These are phyloP conservation scores for Fagus sylvatica DNA, from an alignment of 306 rosid genomes.

Conservation along the genomic window DNA sequence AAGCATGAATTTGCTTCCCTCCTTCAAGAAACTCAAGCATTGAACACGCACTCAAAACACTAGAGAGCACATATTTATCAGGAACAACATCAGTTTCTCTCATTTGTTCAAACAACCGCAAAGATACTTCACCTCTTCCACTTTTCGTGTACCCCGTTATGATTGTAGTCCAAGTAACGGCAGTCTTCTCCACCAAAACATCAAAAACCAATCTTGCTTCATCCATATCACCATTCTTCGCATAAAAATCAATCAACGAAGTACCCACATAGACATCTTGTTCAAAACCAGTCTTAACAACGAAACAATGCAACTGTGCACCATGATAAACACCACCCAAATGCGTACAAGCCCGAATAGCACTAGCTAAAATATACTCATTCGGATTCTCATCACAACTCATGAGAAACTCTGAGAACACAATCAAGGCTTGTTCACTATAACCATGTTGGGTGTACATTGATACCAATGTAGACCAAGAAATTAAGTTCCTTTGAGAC, in stretches of 20 bases:
- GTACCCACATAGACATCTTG: constrained; percentile 83
- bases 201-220: constrained; percentile 71
- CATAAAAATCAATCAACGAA: constrained; percentile 71
- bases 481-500: constrained; percentile 61
- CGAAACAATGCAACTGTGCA: constrained; percentile 59
- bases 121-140: constrained; percentile 68
- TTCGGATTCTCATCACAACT: constrained; percentile 49
- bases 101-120: constrained; percentile 64
- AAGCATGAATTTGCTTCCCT: constrained; percentile 84
- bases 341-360: constrained; percentile 62
- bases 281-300: constrained; percentile 59
- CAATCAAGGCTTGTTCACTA: constrained; percentile 47
- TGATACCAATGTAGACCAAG: constrained; percentile 86
- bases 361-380: constrained; percentile 77
- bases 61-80: constrained; percentile 73
- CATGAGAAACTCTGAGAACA: constrained; percentile 51
- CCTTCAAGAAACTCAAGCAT: constrained; percentile 60
- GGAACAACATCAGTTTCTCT: constrained; percentile 47
- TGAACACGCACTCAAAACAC: constrained; percentile 81
- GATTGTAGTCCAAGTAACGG: constrained; percentile 79
- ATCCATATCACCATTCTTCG: constrained; percentile 55
- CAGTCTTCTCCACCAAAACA: constrained; percentile 46
- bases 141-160: constrained; percentile 66
- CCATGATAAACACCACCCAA: constrained; percentile 49
- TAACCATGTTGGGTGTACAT: constrained; percentile 59